These are phyloP conservation scores for Cyberlindnera galapagoensis DNA, from an alignment of 805 yeast species.

Conservation along the genomic window DNA sequence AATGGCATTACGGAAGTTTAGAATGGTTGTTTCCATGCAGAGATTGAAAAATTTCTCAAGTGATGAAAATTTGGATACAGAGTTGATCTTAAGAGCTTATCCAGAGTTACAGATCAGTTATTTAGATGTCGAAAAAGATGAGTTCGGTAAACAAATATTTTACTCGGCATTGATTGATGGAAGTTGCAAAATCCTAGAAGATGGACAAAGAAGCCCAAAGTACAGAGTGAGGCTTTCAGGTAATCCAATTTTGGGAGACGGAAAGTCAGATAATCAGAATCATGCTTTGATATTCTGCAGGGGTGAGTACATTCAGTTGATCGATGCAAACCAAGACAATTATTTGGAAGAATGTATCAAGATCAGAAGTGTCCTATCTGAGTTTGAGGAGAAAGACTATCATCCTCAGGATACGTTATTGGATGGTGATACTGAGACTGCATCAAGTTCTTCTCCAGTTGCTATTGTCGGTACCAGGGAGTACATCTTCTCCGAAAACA, in stretches of 20 bases:
- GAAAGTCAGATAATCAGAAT: conserved; percentile 80
- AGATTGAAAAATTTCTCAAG: conserved; percentile 44
- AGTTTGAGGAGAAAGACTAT: conserved; percentile 52
- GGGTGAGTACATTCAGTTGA: conserved; percentile 74
- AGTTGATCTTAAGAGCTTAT: conserved; percentile 53
- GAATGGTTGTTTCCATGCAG: conserved; percentile 63
- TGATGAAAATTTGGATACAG: conserved; percentile 54
- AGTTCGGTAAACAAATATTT: conserved; percentile 36
- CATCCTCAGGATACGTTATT: conserved; percentile 1
- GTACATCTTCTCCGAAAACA: conserved; percentile 75
- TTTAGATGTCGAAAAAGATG: conserved; percentile 43
- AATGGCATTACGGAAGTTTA: conserved; percentile 56
- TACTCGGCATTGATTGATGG: conserved; percentile 71
- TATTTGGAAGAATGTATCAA: conserved; percentile 78
- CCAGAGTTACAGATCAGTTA: conserved; percentile 63
- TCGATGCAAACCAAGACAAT: conserved; percentile 82
- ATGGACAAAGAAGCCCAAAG: conserved; percentile 55
- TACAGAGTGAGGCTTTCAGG: conserved; percentile 66
- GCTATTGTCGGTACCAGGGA: conserved; percentile 84
- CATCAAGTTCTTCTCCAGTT: conserved; percentile 39
- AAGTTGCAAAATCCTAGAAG: conserved; percentile 50
- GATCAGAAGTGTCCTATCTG: conserved; percentile 64
- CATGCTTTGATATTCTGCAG: conserved; percentile 68
- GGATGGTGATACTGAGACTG: not conserved
- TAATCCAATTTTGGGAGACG: conserved; percentile 79